A percentile compares a stretch with the other conserved stretches of the same genome.
These are phyloP conservation scores for Circinella minor DNA, from an alignment of 371 early-diverging fungal genomes.

Conservation along the genomic window DNA sequence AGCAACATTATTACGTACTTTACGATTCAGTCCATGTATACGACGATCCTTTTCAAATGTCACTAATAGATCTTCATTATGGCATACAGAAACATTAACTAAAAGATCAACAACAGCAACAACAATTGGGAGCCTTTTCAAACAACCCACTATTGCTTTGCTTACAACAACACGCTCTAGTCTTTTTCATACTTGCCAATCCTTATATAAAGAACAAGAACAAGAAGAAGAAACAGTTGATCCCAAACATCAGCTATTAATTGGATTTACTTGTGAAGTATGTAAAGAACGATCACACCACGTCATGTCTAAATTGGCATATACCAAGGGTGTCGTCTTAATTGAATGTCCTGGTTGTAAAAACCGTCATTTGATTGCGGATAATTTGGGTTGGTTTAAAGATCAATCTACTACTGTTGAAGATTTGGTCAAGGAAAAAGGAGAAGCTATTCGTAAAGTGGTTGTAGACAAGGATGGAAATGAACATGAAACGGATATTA, in stretches of 20 bases:
- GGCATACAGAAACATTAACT: too few relatives aligned
- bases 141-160: background rate
- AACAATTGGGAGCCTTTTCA: too few relatives aligned
- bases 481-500: constrained; percentile 34
- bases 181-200: background rate
- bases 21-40: background rate
- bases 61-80: too few relatives aligned
- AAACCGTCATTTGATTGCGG: constrained; percentile 94
- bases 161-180: background rate
- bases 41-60: constrained; percentile 1
- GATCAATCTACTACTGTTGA: constrained; percentile 79
- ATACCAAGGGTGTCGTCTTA: constrained; percentile 90
- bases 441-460: constrained; percentile 70
- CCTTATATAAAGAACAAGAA: background rate
- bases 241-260: constrained; percentile 71
- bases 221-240: constrained; percentile 29
- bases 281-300: constrained; percentile 86
- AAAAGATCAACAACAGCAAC: too few relatives aligned
- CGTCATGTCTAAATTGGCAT: constrained; percentile 90
- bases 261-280: constrained; percentile 95
- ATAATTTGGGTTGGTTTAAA: constrained; percentile 93
- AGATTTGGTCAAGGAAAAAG: constrained; percentile 81
- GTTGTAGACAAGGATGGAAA: constrained; percentile 45
- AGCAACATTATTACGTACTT: constrained; percentile 3
- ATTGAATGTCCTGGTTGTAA: constrained; percentile 92